Base-by-base conservation (phyloP, 2,329 filamentous ascomycete genomes). In the Harringtonia aguacate region DNA sequence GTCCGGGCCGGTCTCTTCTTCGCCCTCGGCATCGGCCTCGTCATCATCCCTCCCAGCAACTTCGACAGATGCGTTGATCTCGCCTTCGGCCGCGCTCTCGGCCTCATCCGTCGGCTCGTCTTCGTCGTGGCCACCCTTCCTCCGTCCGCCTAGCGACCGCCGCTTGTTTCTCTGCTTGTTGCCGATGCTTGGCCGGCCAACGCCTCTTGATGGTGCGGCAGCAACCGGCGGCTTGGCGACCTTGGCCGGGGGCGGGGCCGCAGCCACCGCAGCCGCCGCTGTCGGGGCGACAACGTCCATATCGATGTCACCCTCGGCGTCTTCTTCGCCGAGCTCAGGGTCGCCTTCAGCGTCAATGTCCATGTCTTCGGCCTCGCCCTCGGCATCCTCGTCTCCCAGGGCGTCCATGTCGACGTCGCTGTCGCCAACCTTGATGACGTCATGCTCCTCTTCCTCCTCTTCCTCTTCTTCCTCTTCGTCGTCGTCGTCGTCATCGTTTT, bases 291-390 rank as follows among this genome's bases (percentile, higher is more conserved):
- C 43, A 3, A 41, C 51, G 34, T 65, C 64, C 60, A 67, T 64
- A 39, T 69, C 66, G 57, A 75, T 65, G 44, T 76, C 73, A 30
- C 72, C 63, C 36, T 70, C 67, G n/a, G 64, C 68, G 47, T 70
- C 65, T 35, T 63, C 63, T 13, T 65, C 62, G 36, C 44, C 53
- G 12, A 51, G 36, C 18, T 64, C 62, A 4, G 43, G 40, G 7
- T 65, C 63, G 28, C 64, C 67, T 40, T 69, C 67, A 15, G 62
- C 66, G 41, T 72, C 69, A 36, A 68, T 55, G 31, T 67, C 65
- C 53, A 65, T 63, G 14, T 62, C 65, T 14, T 67, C 63, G 48
- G 55, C 62, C 43, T 63, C 60, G 31, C 58, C 61, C 17, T 63
- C 63, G 20, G 53, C 57, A 28, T 62, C 60, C 4, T 62, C 65